Evolutionary conservation across 2,329 filamentous ascomycete genomes (phyloP).

Genomic region (Alternaria hordeiaustralica): DNA sequence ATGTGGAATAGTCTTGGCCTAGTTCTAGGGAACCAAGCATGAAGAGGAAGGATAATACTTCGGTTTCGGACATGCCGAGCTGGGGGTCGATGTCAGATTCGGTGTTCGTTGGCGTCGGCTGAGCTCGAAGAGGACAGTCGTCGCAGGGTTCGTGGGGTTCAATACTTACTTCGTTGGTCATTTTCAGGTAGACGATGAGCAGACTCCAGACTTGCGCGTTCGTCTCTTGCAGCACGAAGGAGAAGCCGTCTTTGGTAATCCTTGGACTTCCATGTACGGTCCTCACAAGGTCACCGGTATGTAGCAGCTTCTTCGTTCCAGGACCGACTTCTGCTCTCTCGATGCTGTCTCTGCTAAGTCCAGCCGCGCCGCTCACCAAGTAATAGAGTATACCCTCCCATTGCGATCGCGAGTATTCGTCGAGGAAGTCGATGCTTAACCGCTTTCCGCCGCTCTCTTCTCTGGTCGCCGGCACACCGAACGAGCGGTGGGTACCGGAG

Average conservation of each 20-base stretch:
- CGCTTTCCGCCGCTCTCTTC: constrained; percentile 65
- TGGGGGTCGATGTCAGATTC: constrained; percentile 26
- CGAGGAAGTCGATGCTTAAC: constrained; percentile 75
- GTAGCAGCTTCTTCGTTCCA: constrained; percentile 81
- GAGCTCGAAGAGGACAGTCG: neutral
- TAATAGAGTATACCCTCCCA: constrained; percentile 98
- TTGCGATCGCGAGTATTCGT: constrained; percentile 83
- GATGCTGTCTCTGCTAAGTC: constrained; percentile 45
- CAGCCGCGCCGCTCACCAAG: constrained; percentile 79
- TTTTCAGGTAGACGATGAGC: constrained; percentile 89
- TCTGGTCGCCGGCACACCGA: constrained; percentile 81
- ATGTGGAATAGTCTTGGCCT: constrained; percentile 87
- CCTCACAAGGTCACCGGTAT: constrained; percentile 81
- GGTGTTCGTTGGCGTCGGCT: neutral
- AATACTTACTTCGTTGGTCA: constrained; percentile 66
- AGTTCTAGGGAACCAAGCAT: constrained; percentile 92
- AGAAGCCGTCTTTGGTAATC: constrained; percentile 93
- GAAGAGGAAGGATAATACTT: constrained; percentile 95
- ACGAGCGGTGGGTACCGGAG: constrained; percentile 83
- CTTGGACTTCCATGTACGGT: constrained; percentile 61
- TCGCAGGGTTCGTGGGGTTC: neutral
- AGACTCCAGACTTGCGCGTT: constrained; percentile 98
- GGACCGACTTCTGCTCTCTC: constrained; percentile 56
- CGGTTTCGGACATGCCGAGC: constrained; percentile 82
- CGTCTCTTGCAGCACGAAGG: constrained; percentile 90